Percentiles rank a stretch among this genome's conserved stretches.
These are phyloP conservation scores for Leucogyrophana mollusca DNA, from an alignment of 768 basidiomycete species.

Conservation along the genomic window DNA sequence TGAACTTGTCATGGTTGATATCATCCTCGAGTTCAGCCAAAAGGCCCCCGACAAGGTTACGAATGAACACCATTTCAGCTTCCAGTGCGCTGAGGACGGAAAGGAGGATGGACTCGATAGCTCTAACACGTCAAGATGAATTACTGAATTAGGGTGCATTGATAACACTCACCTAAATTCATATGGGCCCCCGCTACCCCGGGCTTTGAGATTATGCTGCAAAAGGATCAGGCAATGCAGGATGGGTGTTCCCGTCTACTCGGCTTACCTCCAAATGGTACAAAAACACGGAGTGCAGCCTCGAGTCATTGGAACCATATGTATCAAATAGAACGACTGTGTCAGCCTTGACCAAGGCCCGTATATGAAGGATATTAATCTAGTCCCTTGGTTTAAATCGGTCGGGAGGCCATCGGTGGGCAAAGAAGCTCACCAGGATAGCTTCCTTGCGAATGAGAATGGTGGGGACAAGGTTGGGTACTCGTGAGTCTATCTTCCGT, in stretches of 20 bases:
- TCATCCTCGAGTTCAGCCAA: slow-evolving; percentile 93
- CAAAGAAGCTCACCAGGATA: slow-evolving; percentile 63
- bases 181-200: slow-evolving; percentile 70
- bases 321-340: slow-evolving; percentile 90
- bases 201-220: slow-evolving; percentile 82
- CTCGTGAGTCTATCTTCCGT: slow-evolving; percentile 92
- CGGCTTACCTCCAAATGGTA: slow-evolving; percentile 77
- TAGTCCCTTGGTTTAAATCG: slow-evolving; percentile 26
- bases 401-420: slow-evolving; percentile 5
- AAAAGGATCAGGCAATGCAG: slow-evolving; percentile 11
- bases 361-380: slow-evolving; percentile 93
- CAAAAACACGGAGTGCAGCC: slow-evolving; percentile 82
- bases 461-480: slow-evolving; percentile 93
- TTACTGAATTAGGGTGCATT: slow-evolving; percentile 14
- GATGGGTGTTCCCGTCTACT: slow-evolving; percentile 4
- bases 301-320: slow-evolving; percentile 83
- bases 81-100: slow-evolving; percentile 92
- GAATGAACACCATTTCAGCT: slow-evolving; percentile 94
- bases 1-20: slow-evolving; percentile 94
- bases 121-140: slow-evolving; percentile 45
- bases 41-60: slow-evolving; percentile 85
- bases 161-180: slow-evolving; percentile 69
- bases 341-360: slow-evolving; percentile 92
- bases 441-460: slow-evolving; percentile 88
- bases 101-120: slow-evolving; percentile 88